Evolutionary conservation across 2,329 filamentous ascomycete genomes (phyloP).

Genomic region (Penicillium sp.): DNA sequence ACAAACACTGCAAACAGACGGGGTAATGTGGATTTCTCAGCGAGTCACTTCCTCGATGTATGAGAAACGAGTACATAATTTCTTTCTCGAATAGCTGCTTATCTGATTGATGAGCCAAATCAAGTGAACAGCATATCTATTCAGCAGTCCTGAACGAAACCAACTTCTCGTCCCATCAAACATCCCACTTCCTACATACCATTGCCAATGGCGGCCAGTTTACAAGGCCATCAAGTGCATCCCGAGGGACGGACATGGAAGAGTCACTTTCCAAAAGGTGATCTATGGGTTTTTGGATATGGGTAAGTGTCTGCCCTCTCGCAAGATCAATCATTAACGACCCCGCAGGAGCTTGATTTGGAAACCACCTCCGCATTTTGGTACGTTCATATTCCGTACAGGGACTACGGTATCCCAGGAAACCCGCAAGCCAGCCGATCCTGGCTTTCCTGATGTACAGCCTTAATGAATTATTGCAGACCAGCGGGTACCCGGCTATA

Average conservation of each 20-base stretch:
- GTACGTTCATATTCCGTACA: no score
- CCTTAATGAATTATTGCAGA: constrained; percentile 55
- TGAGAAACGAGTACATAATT: constrained; percentile 2
- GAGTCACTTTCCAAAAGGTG: constrained; percentile 46
- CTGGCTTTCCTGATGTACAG: no score
- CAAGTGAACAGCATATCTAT: no score
- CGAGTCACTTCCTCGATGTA: constrained; percentile 2
- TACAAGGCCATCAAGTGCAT: constrained; percentile 20
- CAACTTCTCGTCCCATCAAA: no score
- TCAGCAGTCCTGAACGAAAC: no score
- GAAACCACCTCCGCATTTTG: constrained; percentile 95
- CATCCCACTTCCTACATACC: no score
- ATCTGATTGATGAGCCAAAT: no score
- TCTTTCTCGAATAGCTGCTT: no score
- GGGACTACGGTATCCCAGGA: no score
- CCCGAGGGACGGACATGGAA: constrained; percentile 39
- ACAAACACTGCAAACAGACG: constrained; percentile 26
- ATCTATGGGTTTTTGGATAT: constrained; percentile 97
- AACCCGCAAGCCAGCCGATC: no score
- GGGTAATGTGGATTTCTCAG: constrained; percentile 10
- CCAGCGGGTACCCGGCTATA: constrained; percentile 77
- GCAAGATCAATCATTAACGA: no score
- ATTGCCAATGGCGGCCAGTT: constrained; percentile 13
- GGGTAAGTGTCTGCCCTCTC: constrained; percentile 73
- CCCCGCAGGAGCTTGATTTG: constrained; percentile 79